Conservation (phyloP, 2,329 filamentous ascomycete species). For the Colletotrichum sp. region DNA sequence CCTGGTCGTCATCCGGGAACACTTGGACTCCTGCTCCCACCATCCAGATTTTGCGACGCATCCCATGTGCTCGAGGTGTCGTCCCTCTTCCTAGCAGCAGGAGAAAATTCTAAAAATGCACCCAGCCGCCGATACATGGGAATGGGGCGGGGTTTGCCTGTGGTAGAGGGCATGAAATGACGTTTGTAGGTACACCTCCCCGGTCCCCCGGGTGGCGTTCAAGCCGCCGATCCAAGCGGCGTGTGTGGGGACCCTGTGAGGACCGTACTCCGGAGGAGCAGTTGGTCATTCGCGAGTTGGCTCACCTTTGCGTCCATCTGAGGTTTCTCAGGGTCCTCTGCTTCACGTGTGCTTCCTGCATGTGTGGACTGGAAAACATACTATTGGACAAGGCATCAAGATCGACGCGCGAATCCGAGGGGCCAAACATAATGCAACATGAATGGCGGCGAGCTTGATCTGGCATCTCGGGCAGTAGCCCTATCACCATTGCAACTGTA, state of each 20-base stretch:
- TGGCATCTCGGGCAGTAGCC: background rate
- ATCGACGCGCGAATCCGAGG: background rate
- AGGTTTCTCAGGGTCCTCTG: background rate
- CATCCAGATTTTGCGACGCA: background rate
- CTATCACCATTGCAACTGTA: background rate
- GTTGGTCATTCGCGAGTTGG: background rate
- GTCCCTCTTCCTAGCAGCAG: background rate
- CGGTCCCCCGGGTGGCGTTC: slow-evolving; percentile 11
- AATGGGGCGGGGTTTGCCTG: background rate
- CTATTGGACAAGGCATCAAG: slow-evolving; percentile 15
- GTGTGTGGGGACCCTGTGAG: background rate
- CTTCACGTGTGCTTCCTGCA: slow-evolving; percentile 2
- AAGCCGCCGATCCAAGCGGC: slow-evolving; percentile 8
- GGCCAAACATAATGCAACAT: background rate
- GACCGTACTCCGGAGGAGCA: background rate
- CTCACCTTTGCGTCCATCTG: background rate
- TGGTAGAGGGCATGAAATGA: background rate
- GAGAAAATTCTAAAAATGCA: background rate
- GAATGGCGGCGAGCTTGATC: background rate
- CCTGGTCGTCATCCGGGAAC: background rate
- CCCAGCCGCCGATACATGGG: background rate
- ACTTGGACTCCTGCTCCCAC: background rate
- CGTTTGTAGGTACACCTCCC: slow-evolving; percentile 4
- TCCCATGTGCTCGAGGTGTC: background rate
- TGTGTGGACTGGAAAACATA: background rate